phyloP scores from a whole-genome alignment of 202 grass and related monocot genomes.

The Schoenoplectus tabernaemontani region DNA sequence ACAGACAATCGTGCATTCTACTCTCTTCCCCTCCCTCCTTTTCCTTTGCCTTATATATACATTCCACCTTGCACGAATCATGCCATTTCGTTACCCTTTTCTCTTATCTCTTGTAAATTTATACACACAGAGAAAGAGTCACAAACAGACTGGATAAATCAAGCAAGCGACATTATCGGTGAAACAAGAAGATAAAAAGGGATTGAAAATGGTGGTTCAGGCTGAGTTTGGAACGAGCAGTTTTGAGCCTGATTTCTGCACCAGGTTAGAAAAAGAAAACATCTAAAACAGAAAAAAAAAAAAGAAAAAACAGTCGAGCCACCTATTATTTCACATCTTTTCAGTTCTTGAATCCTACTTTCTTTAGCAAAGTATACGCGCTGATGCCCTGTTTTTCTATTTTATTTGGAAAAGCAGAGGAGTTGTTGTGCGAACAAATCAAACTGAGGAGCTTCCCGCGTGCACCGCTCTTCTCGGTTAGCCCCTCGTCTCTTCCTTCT shows the following conservation, averaged over 20 bases:
- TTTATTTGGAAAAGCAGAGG: neutral
- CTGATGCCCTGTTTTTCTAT: conserved; percentile 19
- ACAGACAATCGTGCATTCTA: conserved; percentile 8
- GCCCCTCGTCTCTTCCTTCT: neutral
- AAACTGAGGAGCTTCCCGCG: conserved; percentile 13
- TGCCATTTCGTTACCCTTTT: neutral
- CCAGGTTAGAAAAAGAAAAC: conserved; percentile 6
- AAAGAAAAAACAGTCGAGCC: neutral
- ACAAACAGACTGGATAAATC: neutral
- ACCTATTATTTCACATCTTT: neutral
- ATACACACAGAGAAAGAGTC: neutral
- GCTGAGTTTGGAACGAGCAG: neutral
- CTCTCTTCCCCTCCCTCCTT: neutral
- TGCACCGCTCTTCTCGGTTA: conserved; percentile 21
- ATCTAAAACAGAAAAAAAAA: conserved; percentile 2
- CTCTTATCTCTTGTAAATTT: neutral
- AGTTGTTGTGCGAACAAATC: conserved; percentile 4
- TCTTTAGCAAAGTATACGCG: neutral
- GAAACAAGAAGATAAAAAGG: neutral
- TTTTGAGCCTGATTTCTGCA: conserved; percentile 11
- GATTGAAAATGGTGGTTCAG: conserved; percentile 8
- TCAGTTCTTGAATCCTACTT: neutral
- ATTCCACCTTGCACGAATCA: neutral
- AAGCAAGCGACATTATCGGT: neutral
- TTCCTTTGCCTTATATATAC: conserved; percentile 16